phyloP scores from a whole-genome alignment of 2,329 filamentous ascomycete species.

The Tolypocladium amazonense region DNA sequence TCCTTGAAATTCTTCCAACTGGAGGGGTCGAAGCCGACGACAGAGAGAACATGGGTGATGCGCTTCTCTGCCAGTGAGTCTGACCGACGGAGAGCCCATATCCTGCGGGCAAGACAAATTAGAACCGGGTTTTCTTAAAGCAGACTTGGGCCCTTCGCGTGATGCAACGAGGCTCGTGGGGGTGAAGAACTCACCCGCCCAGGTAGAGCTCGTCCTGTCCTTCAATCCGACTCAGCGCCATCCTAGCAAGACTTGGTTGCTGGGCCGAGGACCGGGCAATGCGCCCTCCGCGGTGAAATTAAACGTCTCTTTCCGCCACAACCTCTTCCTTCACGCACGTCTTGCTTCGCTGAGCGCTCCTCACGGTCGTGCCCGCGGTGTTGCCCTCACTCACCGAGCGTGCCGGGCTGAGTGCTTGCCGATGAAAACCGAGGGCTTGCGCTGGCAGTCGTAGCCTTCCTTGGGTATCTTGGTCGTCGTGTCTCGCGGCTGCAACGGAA shows the following conservation, averaged over 20 bases:
- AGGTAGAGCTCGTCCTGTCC: constrained; percentile 30
- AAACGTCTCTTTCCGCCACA: background rate
- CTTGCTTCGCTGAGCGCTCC: background rate
- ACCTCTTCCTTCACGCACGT: background rate
- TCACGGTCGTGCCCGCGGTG: background rate
- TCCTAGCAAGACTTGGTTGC: constrained; percentile 17
- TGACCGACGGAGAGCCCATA: constrained; percentile 68
- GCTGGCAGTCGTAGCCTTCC: background rate
- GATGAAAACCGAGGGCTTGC: background rate
- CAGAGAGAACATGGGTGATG: constrained; percentile 87
- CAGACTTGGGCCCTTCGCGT: background rate
- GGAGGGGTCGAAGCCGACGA: constrained; percentile 45
- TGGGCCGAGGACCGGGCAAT: background rate
- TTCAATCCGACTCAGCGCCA: constrained; percentile 32
- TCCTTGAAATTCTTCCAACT: constrained; percentile 34
- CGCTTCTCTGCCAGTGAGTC: constrained; percentile 58
- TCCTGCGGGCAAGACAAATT: constrained; percentile 35
- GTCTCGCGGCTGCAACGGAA: background rate
- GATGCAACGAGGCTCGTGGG: background rate
- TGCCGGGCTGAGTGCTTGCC: background rate
- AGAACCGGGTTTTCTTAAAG: background rate
- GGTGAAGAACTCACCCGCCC: constrained; percentile 23
- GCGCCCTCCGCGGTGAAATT: background rate
- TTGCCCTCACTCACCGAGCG: background rate
- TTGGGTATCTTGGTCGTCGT: background rate